A percentile compares a stretch with the other conserved stretches of the same genome.
Conservation (phyloP, 345 rosid species). For the Limnanthes douglasii region DNA sequence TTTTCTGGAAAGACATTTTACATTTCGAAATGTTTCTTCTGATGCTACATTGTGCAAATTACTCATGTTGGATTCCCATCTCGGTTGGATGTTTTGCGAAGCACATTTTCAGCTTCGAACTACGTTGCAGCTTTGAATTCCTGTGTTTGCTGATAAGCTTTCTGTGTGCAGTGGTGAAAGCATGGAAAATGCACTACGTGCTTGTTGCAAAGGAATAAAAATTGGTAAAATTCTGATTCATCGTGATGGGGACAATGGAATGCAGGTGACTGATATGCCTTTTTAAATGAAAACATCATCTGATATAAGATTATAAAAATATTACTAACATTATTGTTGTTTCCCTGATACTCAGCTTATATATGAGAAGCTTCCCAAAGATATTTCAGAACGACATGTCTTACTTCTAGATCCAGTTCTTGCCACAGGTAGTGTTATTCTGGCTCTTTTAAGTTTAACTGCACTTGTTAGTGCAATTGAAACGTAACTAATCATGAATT, state of each 20-base stretch:
- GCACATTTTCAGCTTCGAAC: conserved; percentile 7
- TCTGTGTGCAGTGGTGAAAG: conserved; percentile 79
- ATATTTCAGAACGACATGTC: conserved; percentile 91
- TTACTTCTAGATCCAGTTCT: conserved; percentile 94
- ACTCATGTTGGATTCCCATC: conserved; percentile 1
- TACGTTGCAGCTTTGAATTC: not conserved
- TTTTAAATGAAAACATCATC: no score
- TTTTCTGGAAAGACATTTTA: conserved; percentile 2
- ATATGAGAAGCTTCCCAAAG: conserved; percentile 95
- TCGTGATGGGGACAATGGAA: conserved; percentile 96
- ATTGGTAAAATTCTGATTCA: conserved; percentile 96
- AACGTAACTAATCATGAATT: not conserved
- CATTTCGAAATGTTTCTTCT: conserved; percentile 1
- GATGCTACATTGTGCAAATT: no score
- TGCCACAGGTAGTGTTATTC: conserved; percentile 52
- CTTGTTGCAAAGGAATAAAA: conserved; percentile 97
- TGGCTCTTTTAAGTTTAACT: not conserved
- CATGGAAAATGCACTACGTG: conserved; percentile 98
- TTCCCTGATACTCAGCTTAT: conserved; percentile 40
- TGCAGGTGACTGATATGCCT: conserved; percentile 33
- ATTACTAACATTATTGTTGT: not conserved
- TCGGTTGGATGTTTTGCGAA: not conserved
- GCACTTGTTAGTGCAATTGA: not conserved
- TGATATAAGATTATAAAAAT: not conserved
- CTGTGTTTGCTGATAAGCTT: conserved; percentile 6